phyloP scores from a whole-genome alignment of 106 monocot species.

The Dendrobium huoshanense region DNA sequence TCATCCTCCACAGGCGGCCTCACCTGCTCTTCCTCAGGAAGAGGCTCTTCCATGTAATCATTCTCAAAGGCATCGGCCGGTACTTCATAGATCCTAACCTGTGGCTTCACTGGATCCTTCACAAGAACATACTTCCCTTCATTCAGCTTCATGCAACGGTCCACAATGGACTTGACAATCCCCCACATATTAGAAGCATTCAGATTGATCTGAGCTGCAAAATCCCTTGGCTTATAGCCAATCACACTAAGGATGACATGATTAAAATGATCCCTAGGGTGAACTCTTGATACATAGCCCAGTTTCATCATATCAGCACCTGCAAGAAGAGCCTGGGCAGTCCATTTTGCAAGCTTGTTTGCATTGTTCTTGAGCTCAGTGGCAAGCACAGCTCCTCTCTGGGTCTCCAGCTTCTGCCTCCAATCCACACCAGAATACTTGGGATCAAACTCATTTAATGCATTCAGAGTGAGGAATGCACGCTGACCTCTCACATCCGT shows the following conservation, averaged over 20 bases:
- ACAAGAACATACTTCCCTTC: constrained; percentile 99
- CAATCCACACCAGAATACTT: constrained; percentile 89
- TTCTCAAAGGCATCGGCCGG: constrained; percentile 94
- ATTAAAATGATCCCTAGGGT: constrained; percentile 80
- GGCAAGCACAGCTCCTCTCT: constrained; percentile 91
- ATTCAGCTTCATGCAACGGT: constrained; percentile 87
- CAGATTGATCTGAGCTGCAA: constrained; percentile 92
- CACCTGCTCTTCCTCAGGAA: constrained; percentile 96
- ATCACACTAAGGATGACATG: constrained; percentile 82
- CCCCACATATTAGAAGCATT: constrained; percentile 97
- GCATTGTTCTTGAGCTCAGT: constrained; percentile 97
- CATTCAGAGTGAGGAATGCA: constrained; percentile 80
- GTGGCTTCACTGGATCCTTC: constrained; percentile 90
- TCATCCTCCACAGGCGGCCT: constrained; percentile 60
- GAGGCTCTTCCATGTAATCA: constrained; percentile 93
- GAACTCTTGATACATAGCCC: constrained; percentile 82
- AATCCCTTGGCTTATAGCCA: constrained; percentile 88
- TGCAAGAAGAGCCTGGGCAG: constrained; percentile 82
- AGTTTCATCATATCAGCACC: constrained; percentile 95
- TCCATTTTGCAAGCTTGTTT: constrained; percentile 96
- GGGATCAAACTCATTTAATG: constrained; percentile 90
- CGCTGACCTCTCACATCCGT: constrained; percentile 66
- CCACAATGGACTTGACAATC: constrained; percentile 92
- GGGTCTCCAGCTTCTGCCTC: constrained; percentile 97
- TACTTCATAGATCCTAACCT: constrained; percentile 95